Conservation (phyloP, 2,329 filamentous ascomycete species). For the Phoma sp. region DNA sequence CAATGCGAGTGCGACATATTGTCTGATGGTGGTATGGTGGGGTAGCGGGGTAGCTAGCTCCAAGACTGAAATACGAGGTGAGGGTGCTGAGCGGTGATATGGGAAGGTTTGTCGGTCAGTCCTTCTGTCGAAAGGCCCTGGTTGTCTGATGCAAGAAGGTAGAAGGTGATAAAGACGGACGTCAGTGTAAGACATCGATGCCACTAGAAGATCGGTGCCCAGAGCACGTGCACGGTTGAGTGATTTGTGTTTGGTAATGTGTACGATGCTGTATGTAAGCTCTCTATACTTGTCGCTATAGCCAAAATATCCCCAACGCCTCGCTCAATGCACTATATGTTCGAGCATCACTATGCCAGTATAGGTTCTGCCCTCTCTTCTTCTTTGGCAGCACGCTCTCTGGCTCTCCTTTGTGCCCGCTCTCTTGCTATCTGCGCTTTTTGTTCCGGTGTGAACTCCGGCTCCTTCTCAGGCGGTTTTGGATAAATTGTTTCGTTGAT, state of each 20-base stretch:
- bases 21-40: conserved; percentile 20
- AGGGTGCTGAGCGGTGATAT: neutral
- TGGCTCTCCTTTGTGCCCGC: conserved; percentile 40
- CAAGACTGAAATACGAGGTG: conserved; percentile 3
- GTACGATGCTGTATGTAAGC: neutral
- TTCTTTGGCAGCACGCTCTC: conserved; percentile 40
- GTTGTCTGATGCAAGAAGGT: neutral
- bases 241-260: neutral
- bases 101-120: neutral
- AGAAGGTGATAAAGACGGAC: neutral
- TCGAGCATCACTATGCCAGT: conserved; percentile 30
- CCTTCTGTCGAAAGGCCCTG: no score
- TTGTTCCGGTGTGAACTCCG: conserved; percentile 38
- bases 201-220: neutral
- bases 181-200: neutral
- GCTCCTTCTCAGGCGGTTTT: conserved; percentile 44
- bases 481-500: conserved; percentile 43
- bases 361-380: conserved; percentile 41
- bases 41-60: conserved; percentile 39
- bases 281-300: neutral
- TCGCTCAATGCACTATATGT: conserved; percentile 38
- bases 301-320: conserved; percentile 35
- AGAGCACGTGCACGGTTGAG: conserved; percentile 2
- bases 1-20: conserved; percentile 41
- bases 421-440: conserved; percentile 41